These are phyloP conservation scores for Hanseniaspora lindneri DNA, from an alignment of 805 yeast genomes.

Conservation along the genomic window DNA sequence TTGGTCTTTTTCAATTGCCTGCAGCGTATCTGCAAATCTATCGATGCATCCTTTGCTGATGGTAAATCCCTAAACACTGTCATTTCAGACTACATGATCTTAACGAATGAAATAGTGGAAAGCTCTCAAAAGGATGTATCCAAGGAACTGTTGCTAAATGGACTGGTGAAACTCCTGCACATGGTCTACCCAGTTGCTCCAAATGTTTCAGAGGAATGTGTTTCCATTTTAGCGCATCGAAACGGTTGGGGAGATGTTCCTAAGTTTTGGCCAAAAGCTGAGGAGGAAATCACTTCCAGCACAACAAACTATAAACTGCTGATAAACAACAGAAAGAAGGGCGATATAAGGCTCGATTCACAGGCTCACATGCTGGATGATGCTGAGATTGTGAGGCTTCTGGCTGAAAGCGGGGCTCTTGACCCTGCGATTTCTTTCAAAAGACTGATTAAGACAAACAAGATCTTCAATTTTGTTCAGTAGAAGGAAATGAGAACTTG, in stretches of 20 bases:
- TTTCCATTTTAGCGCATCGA: slow-evolving; percentile 37
- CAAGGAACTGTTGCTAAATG: slow-evolving; percentile 35
- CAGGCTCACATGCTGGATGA: slow-evolving; percentile 31
- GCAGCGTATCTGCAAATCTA: slow-evolving; percentile 36
- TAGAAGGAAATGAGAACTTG: background rate
- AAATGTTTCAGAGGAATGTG: slow-evolving; percentile 66
- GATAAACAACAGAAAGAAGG: slow-evolving; percentile 60
- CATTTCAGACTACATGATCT: slow-evolving; percentile 80
- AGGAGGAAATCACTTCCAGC: slow-evolving; percentile 31
- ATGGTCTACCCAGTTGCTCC: slow-evolving; percentile 75
- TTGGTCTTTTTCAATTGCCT: slow-evolving; percentile 45
- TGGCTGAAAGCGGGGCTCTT: slow-evolving; percentile 34
- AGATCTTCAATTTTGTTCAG: slow-evolving; percentile 36
- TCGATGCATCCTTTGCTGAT: slow-evolving; percentile 48
- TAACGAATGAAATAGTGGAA: slow-evolving; percentile 35
- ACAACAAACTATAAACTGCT: slow-evolving; percentile 43
- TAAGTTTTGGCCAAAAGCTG: slow-evolving; percentile 47
- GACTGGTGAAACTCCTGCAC: slow-evolving; percentile 44
- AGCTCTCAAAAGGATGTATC: slow-evolving; percentile 34
- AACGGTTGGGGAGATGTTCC: slow-evolving; percentile 27
- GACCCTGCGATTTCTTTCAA: slow-evolving; percentile 33
- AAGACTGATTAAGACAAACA: slow-evolving; percentile 45
- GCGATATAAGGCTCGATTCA: slow-evolving; percentile 32
- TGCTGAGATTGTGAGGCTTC: slow-evolving; percentile 30
- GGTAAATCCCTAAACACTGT: slow-evolving; percentile 67